phyloP scores from a whole-genome alignment of 2,329 filamentous ascomycete genomes.

The Aureobasidium namibiae region DNA sequence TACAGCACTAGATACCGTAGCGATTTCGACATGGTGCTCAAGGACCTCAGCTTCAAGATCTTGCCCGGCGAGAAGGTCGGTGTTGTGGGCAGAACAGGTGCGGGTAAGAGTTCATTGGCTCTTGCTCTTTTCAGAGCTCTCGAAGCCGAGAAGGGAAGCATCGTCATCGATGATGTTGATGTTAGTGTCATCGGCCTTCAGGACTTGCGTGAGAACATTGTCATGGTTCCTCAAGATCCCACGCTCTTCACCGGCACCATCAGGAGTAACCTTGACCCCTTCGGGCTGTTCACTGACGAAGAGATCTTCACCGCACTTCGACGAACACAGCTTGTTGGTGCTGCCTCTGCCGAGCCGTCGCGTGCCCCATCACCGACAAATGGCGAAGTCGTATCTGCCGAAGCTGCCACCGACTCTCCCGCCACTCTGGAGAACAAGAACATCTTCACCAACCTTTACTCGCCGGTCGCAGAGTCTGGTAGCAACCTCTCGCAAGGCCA shows the following conservation, averaged over 20 bases:
- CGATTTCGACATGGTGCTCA: slow-evolving; percentile 81
- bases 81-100: slow-evolving; percentile 90
- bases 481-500: slow-evolving; percentile 94
- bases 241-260: slow-evolving; percentile 91
- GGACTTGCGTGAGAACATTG: slow-evolving; percentile 86
- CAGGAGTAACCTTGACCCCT: slow-evolving; percentile 87
- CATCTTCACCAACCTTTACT: slow-evolving; percentile 79
- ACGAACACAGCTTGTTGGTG: slow-evolving; percentile 77
- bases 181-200: slow-evolving; percentile 85
- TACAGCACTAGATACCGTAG: slow-evolving; percentile 85
- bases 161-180: slow-evolving; percentile 85
- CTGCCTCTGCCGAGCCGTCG: slow-evolving; percentile 34
- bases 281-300: slow-evolving; percentile 78
- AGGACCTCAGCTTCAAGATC: slow-evolving; percentile 78
- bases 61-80: slow-evolving; percentile 84
- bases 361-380: slow-evolving; percentile 25
- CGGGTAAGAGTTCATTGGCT: slow-evolving; percentile 91
- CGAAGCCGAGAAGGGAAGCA: slow-evolving; percentile 82
- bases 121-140: slow-evolving; percentile 88
- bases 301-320: slow-evolving; percentile 81
- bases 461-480: slow-evolving; percentile 79
- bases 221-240: slow-evolving; percentile 95
- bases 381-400: slow-evolving; percentile 11
- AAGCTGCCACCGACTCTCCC: slow-evolving; percentile 23
- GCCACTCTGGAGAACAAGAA: slow-evolving; percentile 74